These are phyloP conservation scores for Diaporthe sp. DNA, from an alignment of 2,329 filamentous ascomycete species.

Conservation along the genomic window DNA sequence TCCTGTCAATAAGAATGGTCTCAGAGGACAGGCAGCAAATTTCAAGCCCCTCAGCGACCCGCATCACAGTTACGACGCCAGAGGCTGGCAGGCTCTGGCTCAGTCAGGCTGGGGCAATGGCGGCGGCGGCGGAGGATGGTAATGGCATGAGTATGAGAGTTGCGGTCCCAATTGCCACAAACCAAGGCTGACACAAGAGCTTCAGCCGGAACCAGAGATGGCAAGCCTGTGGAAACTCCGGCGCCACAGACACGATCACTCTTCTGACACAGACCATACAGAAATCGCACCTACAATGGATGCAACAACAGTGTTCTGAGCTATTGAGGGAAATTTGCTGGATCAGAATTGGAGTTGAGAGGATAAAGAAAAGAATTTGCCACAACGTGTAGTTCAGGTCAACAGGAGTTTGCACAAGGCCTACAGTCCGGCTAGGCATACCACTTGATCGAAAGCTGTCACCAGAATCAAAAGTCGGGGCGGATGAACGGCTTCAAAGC, in stretches of 20 bases:
- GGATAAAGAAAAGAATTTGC: neutral
- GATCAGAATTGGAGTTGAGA: neutral
- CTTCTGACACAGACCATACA: no score
- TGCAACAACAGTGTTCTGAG: neutral
- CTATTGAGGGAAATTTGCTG: neutral
- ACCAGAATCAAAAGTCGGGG: neutral
- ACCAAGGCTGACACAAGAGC: neutral
- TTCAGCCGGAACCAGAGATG: neutral
- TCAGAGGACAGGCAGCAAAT: no score
- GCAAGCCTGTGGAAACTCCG: neutral
- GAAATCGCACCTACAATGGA: neutral
- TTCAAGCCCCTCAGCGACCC: no score
- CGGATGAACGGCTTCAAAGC: no score
- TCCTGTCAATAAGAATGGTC: no score
- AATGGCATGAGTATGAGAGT: neutral
- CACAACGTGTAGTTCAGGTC: no score
- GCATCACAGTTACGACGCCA: no score
- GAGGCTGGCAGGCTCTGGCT: no score
- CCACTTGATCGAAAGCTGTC: neutral
- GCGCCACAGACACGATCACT: fast-evolving
- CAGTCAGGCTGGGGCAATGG: no score
- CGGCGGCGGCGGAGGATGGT: neutral
- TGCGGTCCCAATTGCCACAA: fast-evolving
- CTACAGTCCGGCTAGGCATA: no score
- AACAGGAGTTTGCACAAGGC: neutral